phyloP scores from a whole-genome alignment of 768 basidiomycete species.

The Russula olivacea region DNA sequence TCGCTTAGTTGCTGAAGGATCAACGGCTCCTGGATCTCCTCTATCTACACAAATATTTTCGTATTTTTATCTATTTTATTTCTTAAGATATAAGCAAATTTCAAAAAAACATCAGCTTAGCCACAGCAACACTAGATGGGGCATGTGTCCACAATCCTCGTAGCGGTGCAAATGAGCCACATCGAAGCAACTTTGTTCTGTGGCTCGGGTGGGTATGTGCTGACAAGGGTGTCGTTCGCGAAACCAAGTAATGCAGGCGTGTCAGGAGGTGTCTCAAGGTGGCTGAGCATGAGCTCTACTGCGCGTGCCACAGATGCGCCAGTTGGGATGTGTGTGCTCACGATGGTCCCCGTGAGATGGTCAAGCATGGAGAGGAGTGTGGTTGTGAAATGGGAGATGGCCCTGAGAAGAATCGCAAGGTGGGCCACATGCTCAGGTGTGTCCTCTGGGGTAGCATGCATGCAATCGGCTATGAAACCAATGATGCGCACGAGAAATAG shows the following conservation, averaged over 20 bases:
- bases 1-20: too few species aligned
- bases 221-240: conserved; percentile 51
- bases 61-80: too few species aligned
- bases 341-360: conserved; percentile 46
- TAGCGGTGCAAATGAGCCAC: conserved; percentile 59
- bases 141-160: conserved; percentile 49
- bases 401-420: conserved; percentile 63
- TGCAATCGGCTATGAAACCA: conserved; percentile 60
- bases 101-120: too few species aligned
- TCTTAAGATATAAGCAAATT: too few species aligned
- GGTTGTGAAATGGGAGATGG: conserved; percentile 71
- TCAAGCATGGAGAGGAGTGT: conserved; percentile 65
- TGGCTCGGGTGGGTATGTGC: conserved; percentile 61
- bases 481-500: conserved; percentile 83
- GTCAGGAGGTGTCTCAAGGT: conserved; percentile 52
- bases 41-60: too few species aligned
- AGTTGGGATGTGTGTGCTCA: conserved; percentile 36
- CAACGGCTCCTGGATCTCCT: too few species aligned
- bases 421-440: conserved; percentile 37
- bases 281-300: conserved; percentile 54
- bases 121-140: too few species aligned
- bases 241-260: conserved; percentile 53
- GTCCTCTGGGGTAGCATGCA: conserved; percentile 51
- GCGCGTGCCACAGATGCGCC: conserved; percentile 44
- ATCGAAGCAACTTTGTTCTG: conserved; percentile 47